A percentile compares a stretch with the other conserved stretches of the same genome.
These are phyloP conservation scores for Fusarium fracticaudum DNA, from an alignment of 2,329 filamentous ascomycete genomes.

Conservation along the genomic window DNA sequence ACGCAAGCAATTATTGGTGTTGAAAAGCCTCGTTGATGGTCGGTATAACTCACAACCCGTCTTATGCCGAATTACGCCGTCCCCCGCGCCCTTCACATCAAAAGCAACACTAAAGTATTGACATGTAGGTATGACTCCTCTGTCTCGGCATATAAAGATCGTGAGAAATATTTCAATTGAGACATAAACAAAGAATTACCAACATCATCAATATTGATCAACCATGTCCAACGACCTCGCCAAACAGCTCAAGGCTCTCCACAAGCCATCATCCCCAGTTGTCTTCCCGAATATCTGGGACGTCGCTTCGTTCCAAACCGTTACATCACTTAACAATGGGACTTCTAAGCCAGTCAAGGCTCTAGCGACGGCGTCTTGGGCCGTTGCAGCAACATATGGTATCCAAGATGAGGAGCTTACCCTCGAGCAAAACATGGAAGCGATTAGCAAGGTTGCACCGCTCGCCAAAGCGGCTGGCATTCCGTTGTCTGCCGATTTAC, in stretches of 20 bases:
- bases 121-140: background rate
- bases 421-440: constrained; percentile 60
- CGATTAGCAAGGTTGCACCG: constrained; percentile 55
- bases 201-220: background rate
- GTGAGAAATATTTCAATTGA: too few species aligned
- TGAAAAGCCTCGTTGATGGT: background rate
- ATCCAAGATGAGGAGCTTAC: constrained; percentile 59
- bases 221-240: constrained; percentile 47
- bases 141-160: constrained; percentile 4
- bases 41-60: background rate
- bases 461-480: constrained; percentile 52
- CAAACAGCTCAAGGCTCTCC: constrained; percentile 54
- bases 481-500: constrained; percentile 66
- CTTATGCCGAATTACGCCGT: background rate
- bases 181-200: background rate
- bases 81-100: constrained; percentile 31
- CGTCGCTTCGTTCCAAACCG: constrained; percentile 55
- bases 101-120: constrained; percentile 15
- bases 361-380: constrained; percentile 61
- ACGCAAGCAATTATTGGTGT: background rate
- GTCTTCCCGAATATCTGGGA: constrained; percentile 67
- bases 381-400: constrained; percentile 58
- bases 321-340: constrained; percentile 54
- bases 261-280: constrained; percentile 60
- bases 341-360: constrained; percentile 51